Percentiles rank a stretch among this genome's conserved stretches.
Evolutionary conservation across 2,329 filamentous ascomycete species (phyloP).

Genomic region (Kalmusia sp.): DNA sequence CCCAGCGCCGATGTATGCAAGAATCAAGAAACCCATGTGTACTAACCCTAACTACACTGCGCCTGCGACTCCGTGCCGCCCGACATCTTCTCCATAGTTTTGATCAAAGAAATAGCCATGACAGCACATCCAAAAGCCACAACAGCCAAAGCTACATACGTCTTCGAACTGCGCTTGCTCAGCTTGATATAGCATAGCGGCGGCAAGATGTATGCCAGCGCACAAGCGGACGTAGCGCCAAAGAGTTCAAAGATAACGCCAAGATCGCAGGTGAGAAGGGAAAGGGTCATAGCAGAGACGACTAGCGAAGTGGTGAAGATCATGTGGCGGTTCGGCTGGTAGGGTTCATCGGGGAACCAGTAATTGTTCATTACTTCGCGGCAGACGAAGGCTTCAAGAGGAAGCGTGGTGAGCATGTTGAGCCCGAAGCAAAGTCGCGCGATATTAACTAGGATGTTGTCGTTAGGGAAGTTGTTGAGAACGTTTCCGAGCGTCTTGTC

Average conservation of each 20-base stretch:
- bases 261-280: slow-evolving; percentile 88
- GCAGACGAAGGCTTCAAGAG: slow-evolving; percentile 96
- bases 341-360: slow-evolving; percentile 74
- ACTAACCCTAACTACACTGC: slow-evolving; percentile 29
- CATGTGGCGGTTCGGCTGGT: slow-evolving; percentile 83
- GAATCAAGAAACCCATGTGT: slow-evolving; percentile 3
- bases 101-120: slow-evolving; percentile 68
- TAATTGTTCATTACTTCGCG: slow-evolving; percentile 96
- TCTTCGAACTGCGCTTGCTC: slow-evolving; percentile 77
- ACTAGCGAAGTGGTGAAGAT: slow-evolving; percentile 85
- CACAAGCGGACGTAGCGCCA: slow-evolving; percentile 91
- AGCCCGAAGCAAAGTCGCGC: slow-evolving; percentile 94
- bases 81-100: slow-evolving; percentile 38
- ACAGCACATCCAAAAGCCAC: slow-evolving; percentile 81
- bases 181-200: slow-evolving; percentile 95
- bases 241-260: slow-evolving; percentile 96
- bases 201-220: slow-evolving; percentile 92
- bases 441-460: slow-evolving; percentile 93
- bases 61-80: slow-evolving; percentile 28
- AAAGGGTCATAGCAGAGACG: slow-evolving; percentile 76
- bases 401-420: slow-evolving; percentile 98
- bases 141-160: slow-evolving; percentile 72
- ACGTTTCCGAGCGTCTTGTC: slow-evolving; percentile 93
- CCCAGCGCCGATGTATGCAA: slow-evolving; percentile 25
- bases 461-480: slow-evolving; percentile 92